Conservation (phyloP, 495 filamentous ascomycete genomes). For the Xanthoparmelia taractica region DNA sequence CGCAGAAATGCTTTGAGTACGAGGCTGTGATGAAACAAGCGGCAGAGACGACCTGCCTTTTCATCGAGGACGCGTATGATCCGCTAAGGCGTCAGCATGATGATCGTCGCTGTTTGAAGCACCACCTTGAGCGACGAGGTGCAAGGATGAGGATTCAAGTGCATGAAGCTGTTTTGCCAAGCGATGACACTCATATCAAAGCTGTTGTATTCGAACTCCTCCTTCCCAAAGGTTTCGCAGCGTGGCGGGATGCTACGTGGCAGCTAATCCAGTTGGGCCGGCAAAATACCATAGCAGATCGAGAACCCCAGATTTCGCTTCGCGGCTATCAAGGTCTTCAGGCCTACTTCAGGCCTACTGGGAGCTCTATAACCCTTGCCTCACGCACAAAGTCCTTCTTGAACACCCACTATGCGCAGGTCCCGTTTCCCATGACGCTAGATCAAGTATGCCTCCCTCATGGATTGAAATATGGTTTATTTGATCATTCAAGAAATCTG, state of each 20-base stretch:
- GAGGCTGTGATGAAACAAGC: constrained; percentile 35
- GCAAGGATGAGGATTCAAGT: constrained; percentile 17
- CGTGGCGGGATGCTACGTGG: constrained; percentile 44
- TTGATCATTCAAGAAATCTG: constrained; percentile 24
- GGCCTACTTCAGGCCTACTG: background rate
- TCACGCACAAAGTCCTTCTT: constrained; percentile 35
- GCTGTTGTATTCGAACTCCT: constrained; percentile 40
- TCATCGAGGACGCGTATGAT: constrained; percentile 19
- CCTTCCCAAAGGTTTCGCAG: constrained; percentile 32
- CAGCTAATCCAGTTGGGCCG: constrained; percentile 24
- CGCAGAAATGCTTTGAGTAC: constrained; percentile 31
- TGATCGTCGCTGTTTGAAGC: constrained; percentile 13
- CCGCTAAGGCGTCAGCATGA: constrained; percentile 12
- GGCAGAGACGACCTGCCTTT: constrained; percentile 27
- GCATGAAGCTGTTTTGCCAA: constrained; percentile 43
- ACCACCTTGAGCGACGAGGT: constrained; percentile 8
- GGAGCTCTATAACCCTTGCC: constrained; percentile 29
- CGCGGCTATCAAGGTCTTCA: background rate
- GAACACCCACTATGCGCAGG: constrained; percentile 29
- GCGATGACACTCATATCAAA: constrained; percentile 25
- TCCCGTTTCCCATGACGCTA: constrained; percentile 29
- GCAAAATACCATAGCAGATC: background rate
- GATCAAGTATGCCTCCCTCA: constrained; percentile 26
- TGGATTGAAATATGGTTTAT: constrained; percentile 30
- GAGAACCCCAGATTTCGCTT: constrained; percentile 2